Evolutionary conservation across 371 early-diverging fungal genomes (phyloP), one percentile per base, ranked within the genome.

Genomic region (Mortierella sp.): DNA sequence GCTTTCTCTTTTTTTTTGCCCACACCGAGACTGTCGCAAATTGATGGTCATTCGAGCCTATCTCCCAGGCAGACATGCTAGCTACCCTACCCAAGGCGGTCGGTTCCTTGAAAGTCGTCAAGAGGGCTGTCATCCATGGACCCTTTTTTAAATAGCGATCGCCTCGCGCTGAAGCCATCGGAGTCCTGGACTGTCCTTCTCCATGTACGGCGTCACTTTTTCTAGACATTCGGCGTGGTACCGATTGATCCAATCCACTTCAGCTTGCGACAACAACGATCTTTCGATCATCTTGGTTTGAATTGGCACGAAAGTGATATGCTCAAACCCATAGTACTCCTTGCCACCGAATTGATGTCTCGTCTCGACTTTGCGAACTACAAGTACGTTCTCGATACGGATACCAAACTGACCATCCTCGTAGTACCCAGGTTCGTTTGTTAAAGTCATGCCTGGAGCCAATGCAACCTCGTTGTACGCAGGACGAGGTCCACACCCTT

Each of bases 401-500:
- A 99, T 97, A 43, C 99, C 99, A 79, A 98, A 99, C 45, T 90
- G 74, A 21, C 95, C 96, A 81, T 99, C 99, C 72, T 95, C 91
- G 79, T 99, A 99, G 81, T 94, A 98, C 0, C 99, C 99, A 34
- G 99, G 99, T 81, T 99, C 98, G 78, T 96, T 91, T 9, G 96
- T 95, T 27, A 98, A 90, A 0, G 93, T 93, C 96, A 96, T 97
- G 13, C 96, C 95, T 13, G 86, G 84, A 50, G 83, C 82, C 47
- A 96, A 80, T 19, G 93, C 87, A 1, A 86, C 84, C 42, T 93
- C 91, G 62, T 94, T 88, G 68, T 82, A 91, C 16, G 74, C 80
- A 27, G 82, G 82, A 48, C 97, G 90, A 27, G 90, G 82, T 14
- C 95, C 94, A 60, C 99, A 94, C 47, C 95, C 96, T 43, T 99